Conservation (phyloP, 2,329 filamentous ascomycete genomes). For the Ascocoryne sarcoides region DNA sequence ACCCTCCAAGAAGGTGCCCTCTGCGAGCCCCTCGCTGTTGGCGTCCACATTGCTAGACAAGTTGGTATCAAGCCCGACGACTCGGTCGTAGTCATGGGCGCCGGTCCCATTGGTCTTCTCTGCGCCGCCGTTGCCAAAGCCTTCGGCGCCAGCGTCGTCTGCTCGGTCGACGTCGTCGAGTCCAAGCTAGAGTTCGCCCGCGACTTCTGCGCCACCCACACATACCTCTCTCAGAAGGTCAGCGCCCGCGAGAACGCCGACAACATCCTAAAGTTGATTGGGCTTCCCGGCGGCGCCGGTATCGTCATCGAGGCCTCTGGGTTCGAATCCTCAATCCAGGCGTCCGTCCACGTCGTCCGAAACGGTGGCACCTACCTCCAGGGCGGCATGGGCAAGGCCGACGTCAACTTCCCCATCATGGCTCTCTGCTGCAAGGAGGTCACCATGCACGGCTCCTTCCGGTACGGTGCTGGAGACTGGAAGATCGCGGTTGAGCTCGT, state of each 20-base stretch:
- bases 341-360: constrained; percentile 60
- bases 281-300: constrained; percentile 60
- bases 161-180: constrained; percentile 79
- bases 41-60: constrained; percentile 75
- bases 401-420: constrained; percentile 89
- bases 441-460: constrained; percentile 77
- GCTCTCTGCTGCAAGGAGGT: constrained; percentile 84
- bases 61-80: constrained; percentile 64
- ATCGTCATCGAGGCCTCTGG: constrained; percentile 74
- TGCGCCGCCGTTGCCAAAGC: constrained; percentile 79
- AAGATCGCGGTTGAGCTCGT: constrained; percentile 67
- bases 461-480: constrained; percentile 85
- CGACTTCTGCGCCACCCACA: constrained; percentile 63
- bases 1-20: constrained; percentile 80
- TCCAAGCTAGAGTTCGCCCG: constrained; percentile 71
- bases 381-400: constrained; percentile 80
- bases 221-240: constrained; percentile 54
- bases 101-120: constrained; percentile 77
- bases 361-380: constrained; percentile 72
- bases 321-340: constrained; percentile 69
- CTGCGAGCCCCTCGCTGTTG: constrained; percentile 80
- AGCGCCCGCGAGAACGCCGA: constrained; percentile 65
- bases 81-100: constrained; percentile 75
- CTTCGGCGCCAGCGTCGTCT: constrained; percentile 76
- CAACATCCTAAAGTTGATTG: constrained; percentile 54